Base-by-base conservation (phyloP, 257 asterid genomes). In the Orobanche coerulescens region DNA sequence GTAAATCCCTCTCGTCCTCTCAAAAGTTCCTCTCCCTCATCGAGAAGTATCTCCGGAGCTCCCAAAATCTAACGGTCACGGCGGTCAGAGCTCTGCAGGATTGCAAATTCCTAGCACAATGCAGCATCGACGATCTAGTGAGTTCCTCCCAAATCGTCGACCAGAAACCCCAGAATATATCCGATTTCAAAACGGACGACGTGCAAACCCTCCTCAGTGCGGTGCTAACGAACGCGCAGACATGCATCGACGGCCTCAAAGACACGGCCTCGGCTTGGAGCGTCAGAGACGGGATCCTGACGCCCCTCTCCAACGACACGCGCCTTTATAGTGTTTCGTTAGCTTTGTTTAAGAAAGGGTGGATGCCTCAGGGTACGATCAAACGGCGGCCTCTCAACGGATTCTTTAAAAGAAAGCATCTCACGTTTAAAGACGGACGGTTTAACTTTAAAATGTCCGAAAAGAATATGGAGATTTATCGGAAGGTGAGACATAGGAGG, bases 171-270 rank as follows among this genome's bases (percentile, higher is more conserved):
- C 58, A 49, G 20, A 47, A 53, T 2, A 88, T 90, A 25, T 36
- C 82, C 0, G 30, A 48, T 1, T 48, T 48, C 1, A 55, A 75
- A 42, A 91, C 88, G 2, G 95, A 90, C 28, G 82, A 83, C 6
- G 50, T 85, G 0, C 90, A 84, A 8, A 81, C 97, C 0, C 62
- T 74, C 66, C 85, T 90, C 0, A 90, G 95, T 25, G 97, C 90
- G 1, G 73, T 77, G 15, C 50, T 90, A 6, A 90, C 96, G 0
- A 87, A 90, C 63, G 67, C 85, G 0, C 76, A 84, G 12, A 90
- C 96, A 0, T 90, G 96, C 70, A 44, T 78, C 12, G 90, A 84
- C 9, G 90, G 97, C 2, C 61, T 90, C 14, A 79, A 73, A 10
- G 75, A 57, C 0, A 71, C 93, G 0, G 76, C 90, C 15, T 70